Evolutionary conservation across 1,284 basidiomycete species (phyloP).

Genomic region (Volvariella surrecta): DNA sequence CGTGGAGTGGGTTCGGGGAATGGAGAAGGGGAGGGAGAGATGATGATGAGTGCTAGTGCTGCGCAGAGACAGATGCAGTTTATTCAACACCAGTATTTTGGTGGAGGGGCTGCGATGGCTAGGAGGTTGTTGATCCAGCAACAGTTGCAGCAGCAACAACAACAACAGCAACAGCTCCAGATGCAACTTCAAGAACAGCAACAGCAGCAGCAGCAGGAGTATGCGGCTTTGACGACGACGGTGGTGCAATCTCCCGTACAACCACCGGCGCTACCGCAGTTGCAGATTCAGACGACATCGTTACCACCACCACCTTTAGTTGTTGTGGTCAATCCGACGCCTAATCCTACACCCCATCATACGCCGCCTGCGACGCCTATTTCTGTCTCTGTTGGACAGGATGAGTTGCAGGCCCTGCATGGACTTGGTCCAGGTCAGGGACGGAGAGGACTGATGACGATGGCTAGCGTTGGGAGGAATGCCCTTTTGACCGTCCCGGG

Average conservation of each 20-base stretch:
- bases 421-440: no score
- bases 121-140: no score
- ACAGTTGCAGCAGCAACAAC: no score
- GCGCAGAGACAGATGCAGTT: no score
- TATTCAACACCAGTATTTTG: no score
- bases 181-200: no score
- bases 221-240: slow-evolving; percentile 1
- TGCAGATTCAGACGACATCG: slow-evolving; percentile 9
- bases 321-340: slow-evolving; percentile 28
- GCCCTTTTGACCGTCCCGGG: not conserved
- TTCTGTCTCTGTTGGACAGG: not conserved
- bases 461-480: slow-evolving; percentile 6
- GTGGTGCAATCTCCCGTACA: not conserved
- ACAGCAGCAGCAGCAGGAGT: no score
- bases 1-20: no score
- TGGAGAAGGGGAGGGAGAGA: no score
- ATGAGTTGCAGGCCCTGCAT: not conserved
- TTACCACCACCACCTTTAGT: slow-evolving; percentile 20
- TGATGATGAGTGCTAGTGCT: no score
- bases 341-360: slow-evolving; percentile 29
- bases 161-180: no score
- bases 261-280: slow-evolving; percentile 7
- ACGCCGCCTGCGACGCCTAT: slow-evolving; percentile 28
- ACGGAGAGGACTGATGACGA: not conserved
- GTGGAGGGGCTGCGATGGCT: no score